A percentile compares a stretch with the other conserved stretches of the same genome.
phyloP scores from a whole-genome alignment of 148 eudicot genomes.

The Salicornia ramosissima region DNA sequence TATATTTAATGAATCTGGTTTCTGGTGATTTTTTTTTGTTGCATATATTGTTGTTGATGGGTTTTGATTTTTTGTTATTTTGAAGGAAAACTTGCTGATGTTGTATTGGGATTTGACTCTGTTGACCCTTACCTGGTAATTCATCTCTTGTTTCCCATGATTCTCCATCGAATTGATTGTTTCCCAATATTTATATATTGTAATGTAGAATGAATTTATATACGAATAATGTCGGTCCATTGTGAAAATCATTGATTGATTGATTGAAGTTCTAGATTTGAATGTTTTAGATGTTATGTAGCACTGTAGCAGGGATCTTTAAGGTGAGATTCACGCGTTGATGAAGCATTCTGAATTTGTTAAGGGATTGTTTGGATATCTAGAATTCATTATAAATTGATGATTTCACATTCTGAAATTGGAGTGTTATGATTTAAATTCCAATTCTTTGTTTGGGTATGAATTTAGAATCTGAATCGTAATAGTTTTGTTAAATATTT shows the following conservation, averaged over 20 bases:
- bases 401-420: no score
- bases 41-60: conserved; percentile 14
- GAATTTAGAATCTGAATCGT: no score
- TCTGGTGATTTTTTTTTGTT: no score
- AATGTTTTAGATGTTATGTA: background rate
- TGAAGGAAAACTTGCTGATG: conserved; percentile 87
- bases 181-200: background rate
- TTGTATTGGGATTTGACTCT: conserved; percentile 94
- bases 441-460: no score
- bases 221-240: background rate
- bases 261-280: background rate
- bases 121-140: conserved; percentile 83
- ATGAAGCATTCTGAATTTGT: no score
- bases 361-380: no score
- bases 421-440: no score
- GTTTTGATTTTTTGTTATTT: conserved; percentile 23
- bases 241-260: background rate
- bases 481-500: no score
- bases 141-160: background rate
- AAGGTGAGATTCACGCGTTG: no score
- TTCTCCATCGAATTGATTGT: background rate
- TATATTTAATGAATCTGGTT: no score
- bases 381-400: no score
- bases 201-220: background rate
- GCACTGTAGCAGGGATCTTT: no score